Evolutionary conservation across 352 stramenopile genomes (phyloP).

Genomic region (Globisporangium paddicum): DNA sequence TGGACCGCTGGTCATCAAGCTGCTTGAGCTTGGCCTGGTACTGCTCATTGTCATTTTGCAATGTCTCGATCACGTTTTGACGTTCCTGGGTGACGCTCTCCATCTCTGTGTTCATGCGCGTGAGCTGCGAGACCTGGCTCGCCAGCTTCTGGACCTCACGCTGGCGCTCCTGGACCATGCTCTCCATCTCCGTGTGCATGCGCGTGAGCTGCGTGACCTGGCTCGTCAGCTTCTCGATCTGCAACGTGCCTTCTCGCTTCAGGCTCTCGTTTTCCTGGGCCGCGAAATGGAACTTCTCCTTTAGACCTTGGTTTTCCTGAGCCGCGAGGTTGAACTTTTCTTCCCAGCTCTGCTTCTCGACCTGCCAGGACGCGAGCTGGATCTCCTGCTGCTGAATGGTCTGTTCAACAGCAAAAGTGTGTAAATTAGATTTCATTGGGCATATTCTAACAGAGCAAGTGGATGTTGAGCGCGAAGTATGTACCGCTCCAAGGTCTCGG

Average conservation of each 20-base stretch:
- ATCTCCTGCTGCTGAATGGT: constrained; percentile 60
- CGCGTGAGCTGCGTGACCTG: constrained; percentile 48
- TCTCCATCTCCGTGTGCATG: constrained; percentile 45
- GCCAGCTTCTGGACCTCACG: constrained; percentile 49
- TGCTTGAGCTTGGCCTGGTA: constrained; percentile 39
- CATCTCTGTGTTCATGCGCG: constrained; percentile 39
- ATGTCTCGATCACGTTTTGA: constrained; percentile 24
- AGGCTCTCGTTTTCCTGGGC: constrained; percentile 45
- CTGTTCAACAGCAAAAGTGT: constrained; percentile 8
- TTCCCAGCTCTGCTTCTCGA: constrained; percentile 76
- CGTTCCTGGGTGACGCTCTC: constrained; percentile 43
- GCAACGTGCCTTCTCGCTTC: constrained; percentile 42
- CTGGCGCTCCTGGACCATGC: constrained; percentile 38
- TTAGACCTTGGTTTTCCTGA: constrained; percentile 55
- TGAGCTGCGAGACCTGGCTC: constrained; percentile 40
- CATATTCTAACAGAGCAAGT: background rate
- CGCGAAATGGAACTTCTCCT: constrained; percentile 62
- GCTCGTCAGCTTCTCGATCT: constrained; percentile 45
- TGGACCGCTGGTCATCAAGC: constrained; percentile 36
- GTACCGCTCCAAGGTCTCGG: constrained; percentile 42
- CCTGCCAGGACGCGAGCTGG: constrained; percentile 39
- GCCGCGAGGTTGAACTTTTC: constrained; percentile 68
- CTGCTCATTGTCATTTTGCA: constrained; percentile 37
- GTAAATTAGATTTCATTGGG: background rate
- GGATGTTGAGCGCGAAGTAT: background rate